phyloP scores from a whole-genome alignment of 108 stramenopile genomes.

The Nitzschia inconspicua region DNA sequence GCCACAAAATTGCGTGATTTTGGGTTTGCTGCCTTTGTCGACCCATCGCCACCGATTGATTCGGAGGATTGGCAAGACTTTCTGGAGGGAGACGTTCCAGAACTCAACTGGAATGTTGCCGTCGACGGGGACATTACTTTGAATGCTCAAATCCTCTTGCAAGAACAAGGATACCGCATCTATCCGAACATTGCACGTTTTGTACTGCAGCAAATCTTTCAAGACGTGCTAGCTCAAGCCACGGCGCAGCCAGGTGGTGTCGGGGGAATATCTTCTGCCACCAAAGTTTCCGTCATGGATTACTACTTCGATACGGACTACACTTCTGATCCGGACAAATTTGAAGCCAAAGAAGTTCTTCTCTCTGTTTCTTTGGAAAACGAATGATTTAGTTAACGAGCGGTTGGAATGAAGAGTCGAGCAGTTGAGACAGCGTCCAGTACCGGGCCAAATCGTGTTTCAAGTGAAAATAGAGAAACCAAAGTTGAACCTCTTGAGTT shows the following conservation, averaged over 20 bases:
- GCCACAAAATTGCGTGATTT: conserved; percentile 1
- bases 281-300: conserved; percentile 34
- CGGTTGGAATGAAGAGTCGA: too few relatives aligned
- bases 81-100: conserved; percentile 37
- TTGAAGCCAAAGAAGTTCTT: conserved; percentile 82
- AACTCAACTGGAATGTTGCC: conserved; percentile 53
- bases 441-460: too few relatives aligned
- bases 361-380: conserved; percentile 67
- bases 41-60: neutral
- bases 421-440: too few relatives aligned
- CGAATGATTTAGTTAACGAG: too few relatives aligned
- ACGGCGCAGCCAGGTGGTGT: conserved; percentile 17
- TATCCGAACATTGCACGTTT: conserved; percentile 69
- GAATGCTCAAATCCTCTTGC: conserved; percentile 65
- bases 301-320: conserved; percentile 88
- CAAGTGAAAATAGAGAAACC: too few relatives aligned
- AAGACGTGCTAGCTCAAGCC: neutral
- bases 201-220: conserved; percentile 18
- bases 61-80: conserved; percentile 41
- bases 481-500: too few relatives aligned
- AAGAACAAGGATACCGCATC: conserved; percentile 81
- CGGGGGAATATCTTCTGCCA: neutral
- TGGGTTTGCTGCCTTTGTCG: conserved; percentile 22
- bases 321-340: conserved; percentile 80
- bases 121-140: conserved; percentile 75